Base-by-base conservation (phyloP, 2,329 filamentous ascomycete species). In the Chrysoporthe puriensis region DNA sequence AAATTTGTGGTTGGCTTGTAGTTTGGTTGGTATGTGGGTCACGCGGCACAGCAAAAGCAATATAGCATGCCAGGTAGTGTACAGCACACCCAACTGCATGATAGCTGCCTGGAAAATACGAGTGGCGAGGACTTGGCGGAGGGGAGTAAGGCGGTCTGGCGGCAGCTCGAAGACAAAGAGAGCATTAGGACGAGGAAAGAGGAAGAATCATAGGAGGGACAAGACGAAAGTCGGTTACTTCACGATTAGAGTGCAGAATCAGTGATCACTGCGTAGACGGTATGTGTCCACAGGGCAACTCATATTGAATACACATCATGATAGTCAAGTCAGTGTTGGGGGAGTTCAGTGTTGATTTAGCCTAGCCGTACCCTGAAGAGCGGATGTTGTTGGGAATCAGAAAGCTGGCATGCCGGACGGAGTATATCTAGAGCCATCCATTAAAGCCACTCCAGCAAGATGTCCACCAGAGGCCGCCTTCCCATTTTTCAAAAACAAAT, bases 401-500 rank as follows among this genome's bases (percentile, higher is more conserved):
- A 36, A 26, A 36, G 34, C n/a, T 57, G 16, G 4, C 34, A 4
- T 57, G 54, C 16, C 34, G 4, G 18, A 57, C 7, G 18, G 32
- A 40, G 44, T 9, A 60, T 32, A 40, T 21, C 6, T 58, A 40
- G 21, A 13, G 13, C 54, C 18, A 40, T 61, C 26, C n/a, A 18
- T 46, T 8, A 32, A 46, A 32, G n/a, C 42, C 26, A 16, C 16
- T 26, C 16, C 59, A 44, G 21, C 44, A n/a, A 40, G n/a, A 9
- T 43, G 11, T 18, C 52, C 54, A 18, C 16, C n/a, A 34, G 14
- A n/a, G 16, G 40, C 26, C 36, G 14, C 21, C 34, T 26, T 52
- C 44, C 21, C n/a, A 26, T 58, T 59, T 52, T 59, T 59, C 8
- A 50, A 60, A 60, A 50, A 11, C 63, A 59, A 65, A 26, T 26